Conservation (phyloP, 1,139 yeast genomes). For the Saccharomyces uvarum region DNA sequence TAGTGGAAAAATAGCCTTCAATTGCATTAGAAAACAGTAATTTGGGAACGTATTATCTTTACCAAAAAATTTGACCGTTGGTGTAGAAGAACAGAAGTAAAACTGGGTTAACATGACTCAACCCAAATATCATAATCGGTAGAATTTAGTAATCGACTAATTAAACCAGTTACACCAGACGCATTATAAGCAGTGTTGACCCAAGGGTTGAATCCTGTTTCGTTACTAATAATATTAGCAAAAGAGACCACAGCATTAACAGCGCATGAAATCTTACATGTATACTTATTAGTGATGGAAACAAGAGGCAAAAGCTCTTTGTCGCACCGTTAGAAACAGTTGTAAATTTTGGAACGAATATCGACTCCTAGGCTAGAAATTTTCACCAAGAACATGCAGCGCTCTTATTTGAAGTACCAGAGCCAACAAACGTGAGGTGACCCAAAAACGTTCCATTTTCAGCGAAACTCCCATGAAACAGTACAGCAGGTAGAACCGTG, state of each 20-base stretch:
- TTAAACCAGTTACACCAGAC: slow-evolving; percentile 6
- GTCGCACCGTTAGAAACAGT: slow-evolving; percentile 12
- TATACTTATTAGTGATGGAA: slow-evolving; percentile 8
- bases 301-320: slow-evolving; percentile 9
- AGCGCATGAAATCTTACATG: slow-evolving; percentile 11
- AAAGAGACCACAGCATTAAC: slow-evolving; percentile 8
- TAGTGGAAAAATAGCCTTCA: slow-evolving; percentile 12
- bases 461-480: neutral
- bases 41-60: too few relatives aligned
- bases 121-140: slow-evolving; percentile 10
- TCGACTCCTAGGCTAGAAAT: slow-evolving; percentile 7
- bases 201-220: slow-evolving; percentile 11
- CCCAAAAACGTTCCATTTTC: slow-evolving; percentile 9
- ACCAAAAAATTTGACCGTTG: slow-evolving; percentile 11
- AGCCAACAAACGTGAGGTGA: slow-evolving; percentile 10
- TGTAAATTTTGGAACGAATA: slow-evolving; percentile 9
- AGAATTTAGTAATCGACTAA: slow-evolving; percentile 9
- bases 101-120: slow-evolving; percentile 10
- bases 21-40: slow-evolving; percentile 8
- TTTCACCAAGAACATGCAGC: slow-evolving; percentile 13
- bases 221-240: slow-evolving; percentile 11
- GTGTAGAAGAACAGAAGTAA: slow-evolving; percentile 9
- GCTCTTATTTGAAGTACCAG: slow-evolving; percentile 10
- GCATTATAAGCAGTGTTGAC: slow-evolving; percentile 7
- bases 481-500: too few relatives aligned